Conservation (phyloP, 192 early-diverging fungal genomes). For the Linnemannia hyalina region DNA sequence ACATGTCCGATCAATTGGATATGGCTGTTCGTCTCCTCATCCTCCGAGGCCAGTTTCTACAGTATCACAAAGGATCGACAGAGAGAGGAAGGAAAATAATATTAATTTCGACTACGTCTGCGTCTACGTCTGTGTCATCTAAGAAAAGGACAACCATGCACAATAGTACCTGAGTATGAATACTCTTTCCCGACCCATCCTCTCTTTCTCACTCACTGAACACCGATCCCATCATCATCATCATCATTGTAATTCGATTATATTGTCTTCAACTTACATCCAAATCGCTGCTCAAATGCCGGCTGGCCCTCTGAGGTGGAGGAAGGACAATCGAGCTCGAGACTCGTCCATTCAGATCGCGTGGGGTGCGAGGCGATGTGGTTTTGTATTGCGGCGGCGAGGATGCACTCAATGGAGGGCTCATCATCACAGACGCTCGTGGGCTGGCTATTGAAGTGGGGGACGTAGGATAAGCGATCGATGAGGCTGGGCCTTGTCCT, state of each 20-base stretch:
- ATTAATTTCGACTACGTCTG: neutral
- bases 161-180: neutral
- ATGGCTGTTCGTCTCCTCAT: slow-evolving; percentile 32
- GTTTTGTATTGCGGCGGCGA: neutral
- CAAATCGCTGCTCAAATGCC: slow-evolving; percentile 31
- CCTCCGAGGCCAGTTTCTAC: slow-evolving; percentile 33
- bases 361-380: neutral
- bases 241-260: neutral
- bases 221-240: neutral
- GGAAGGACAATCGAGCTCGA: slow-evolving; percentile 40
- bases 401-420: neutral
- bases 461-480: neutral
- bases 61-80: neutral
- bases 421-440: neutral
- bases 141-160: slow-evolving; percentile 10
- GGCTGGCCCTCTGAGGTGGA: slow-evolving; percentile 18
- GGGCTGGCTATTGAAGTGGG: neutral
- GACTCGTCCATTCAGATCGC: slow-evolving; percentile 28
- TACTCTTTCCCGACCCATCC: neutral
- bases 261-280: slow-evolving; percentile 30
- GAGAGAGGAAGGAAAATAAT: neutral
- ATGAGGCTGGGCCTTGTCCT: slow-evolving; percentile 2
- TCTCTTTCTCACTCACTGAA: neutral
- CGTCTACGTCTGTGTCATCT: neutral
- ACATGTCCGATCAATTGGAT: slow-evolving; percentile 42